Evolutionary conservation across 1,284 basidiomycete genomes (phyloP).

Genomic region (Tranzscheliella williamsii): DNA sequence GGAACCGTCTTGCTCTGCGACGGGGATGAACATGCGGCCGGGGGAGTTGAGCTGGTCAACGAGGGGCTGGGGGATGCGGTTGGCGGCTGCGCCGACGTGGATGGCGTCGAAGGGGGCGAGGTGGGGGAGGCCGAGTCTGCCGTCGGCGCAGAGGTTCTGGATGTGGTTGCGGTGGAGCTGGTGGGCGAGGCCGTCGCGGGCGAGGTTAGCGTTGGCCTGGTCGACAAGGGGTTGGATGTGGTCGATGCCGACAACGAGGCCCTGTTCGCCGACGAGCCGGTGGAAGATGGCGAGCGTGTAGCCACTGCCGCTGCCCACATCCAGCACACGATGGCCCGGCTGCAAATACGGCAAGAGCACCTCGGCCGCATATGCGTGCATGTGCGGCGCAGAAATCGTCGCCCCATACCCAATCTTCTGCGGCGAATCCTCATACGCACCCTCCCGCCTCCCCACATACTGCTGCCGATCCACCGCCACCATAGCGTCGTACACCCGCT

Average conservation of each 20-base stretch:
- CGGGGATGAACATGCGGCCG: slow-evolving; percentile 91
- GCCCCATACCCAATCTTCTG: slow-evolving; percentile 80
- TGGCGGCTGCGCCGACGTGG: slow-evolving; percentile 87
- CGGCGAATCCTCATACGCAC: slow-evolving; percentile 76
- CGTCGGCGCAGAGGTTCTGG: slow-evolving; percentile 71
- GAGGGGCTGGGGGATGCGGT: slow-evolving; percentile 67
- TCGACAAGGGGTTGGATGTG: slow-evolving; percentile 69
- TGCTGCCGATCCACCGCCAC: slow-evolving; percentile 61
- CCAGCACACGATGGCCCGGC: slow-evolving; percentile 75
- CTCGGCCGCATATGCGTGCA: slow-evolving; percentile 78
- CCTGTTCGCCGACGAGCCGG: slow-evolving; percentile 31
- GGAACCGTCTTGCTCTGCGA: slow-evolving; percentile 66
- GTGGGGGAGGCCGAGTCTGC: slow-evolving; percentile 65
- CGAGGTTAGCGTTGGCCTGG: slow-evolving; percentile 73
- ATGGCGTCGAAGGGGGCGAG: slow-evolving; percentile 82
- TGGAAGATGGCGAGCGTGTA: slow-evolving; percentile 57
- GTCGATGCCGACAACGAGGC: slow-evolving; percentile 82
- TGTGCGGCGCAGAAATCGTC: slow-evolving; percentile 88
- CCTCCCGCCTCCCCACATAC: slow-evolving; percentile 66
- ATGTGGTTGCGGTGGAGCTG: slow-evolving; percentile 68
- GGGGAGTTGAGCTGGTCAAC: slow-evolving; percentile 76
- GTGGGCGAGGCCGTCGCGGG: slow-evolving; percentile 69
- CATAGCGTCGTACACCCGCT: slow-evolving; percentile 43
- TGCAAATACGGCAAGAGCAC: slow-evolving; percentile 72
- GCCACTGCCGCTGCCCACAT: slow-evolving; percentile 65